Percentiles rank a stretch among this genome's conserved stretches.
phyloP scores from a whole-genome alignment of 208 protist genomes.

The Strigomonas oncopelti region DNA sequence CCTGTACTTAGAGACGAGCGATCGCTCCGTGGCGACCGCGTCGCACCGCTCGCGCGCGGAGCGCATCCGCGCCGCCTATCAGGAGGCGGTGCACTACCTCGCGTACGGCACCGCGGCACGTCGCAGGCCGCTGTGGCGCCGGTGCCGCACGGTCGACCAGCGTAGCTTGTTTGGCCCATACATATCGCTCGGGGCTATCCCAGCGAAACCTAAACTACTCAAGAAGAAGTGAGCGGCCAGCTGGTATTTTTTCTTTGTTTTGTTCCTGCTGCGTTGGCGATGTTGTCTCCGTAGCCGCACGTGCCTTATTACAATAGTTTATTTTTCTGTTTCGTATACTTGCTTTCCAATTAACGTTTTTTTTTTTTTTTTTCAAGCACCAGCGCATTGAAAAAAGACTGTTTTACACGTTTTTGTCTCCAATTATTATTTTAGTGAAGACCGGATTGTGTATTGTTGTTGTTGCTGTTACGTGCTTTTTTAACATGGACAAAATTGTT shows the following conservation, averaged over 20 bases:
- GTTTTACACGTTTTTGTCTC: no score
- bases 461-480: no score
- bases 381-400: slow-evolving; percentile 6
- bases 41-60: neutral
- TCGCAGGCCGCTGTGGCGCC: neutral
- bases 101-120: neutral
- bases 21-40: neutral
- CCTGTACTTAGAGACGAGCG: neutral
- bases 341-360: slow-evolving; percentile 5
- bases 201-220: slow-evolving; percentile 6
- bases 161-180: neutral
- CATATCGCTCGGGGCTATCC: neutral
- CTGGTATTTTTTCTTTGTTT: no score
- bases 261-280: no score
- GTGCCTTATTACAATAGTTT: no score
- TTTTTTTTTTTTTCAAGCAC: slow-evolving; percentile 11
- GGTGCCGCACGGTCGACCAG: neutral
- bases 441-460: no score
- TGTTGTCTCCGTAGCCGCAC: no score
- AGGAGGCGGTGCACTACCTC: neutral
- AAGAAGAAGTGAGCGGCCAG: neutral
- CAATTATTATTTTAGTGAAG: slow-evolving; percentile 5
- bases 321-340: neutral
- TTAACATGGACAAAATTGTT: neutral
- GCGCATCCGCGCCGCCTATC: neutral